Evolutionary conservation across 352 stramenopile species (phyloP).

Genomic region (Plasmopara halstedii): DNA sequence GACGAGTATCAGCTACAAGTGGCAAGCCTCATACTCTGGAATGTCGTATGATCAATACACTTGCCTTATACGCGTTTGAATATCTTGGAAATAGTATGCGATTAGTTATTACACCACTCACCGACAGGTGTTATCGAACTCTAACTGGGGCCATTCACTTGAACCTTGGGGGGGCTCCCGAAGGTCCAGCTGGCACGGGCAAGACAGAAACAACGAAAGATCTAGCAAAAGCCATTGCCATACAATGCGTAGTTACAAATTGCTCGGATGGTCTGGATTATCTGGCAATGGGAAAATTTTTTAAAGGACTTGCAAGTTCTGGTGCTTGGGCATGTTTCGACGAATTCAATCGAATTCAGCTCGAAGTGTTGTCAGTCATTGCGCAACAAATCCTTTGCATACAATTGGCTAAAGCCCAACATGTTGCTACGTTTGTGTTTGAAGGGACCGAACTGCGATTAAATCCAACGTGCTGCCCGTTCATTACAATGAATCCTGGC

Average conservation of each 20-base stretch:
- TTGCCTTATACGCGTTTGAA: slow-evolving; percentile 88
- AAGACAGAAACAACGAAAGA: slow-evolving; percentile 93
- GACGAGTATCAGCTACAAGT: slow-evolving; percentile 72
- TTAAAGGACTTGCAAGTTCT: slow-evolving; percentile 87
- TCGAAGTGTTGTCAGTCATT: slow-evolving; percentile 90
- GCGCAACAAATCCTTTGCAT: slow-evolving; percentile 91
- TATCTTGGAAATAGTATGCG: slow-evolving; percentile 90
- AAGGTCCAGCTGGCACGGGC: slow-evolving; percentile 85
- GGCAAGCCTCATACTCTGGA: slow-evolving; percentile 83
- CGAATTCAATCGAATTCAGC: slow-evolving; percentile 91
- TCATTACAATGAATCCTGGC: slow-evolving; percentile 91
- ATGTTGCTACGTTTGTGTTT: slow-evolving; percentile 82
- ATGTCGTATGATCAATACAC: slow-evolving; percentile 91
- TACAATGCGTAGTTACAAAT: slow-evolving; percentile 92
- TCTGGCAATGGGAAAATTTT: slow-evolving; percentile 91
- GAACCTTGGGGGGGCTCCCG: slow-evolving; percentile 85
- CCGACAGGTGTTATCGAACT: slow-evolving; percentile 88
- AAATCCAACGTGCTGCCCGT: slow-evolving; percentile 87
- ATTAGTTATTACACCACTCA: slow-evolving; percentile 90
- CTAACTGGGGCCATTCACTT: slow-evolving; percentile 88
- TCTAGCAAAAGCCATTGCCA: slow-evolving; percentile 87
- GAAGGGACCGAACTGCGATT: slow-evolving; percentile 87
- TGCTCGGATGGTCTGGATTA: slow-evolving; percentile 88
- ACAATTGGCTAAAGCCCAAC: slow-evolving; percentile 77
- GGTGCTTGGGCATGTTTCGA: slow-evolving; percentile 90